Conservation (phyloP, 164 flowering plant genomes). For the Euptelea pleiosperma region DNA sequence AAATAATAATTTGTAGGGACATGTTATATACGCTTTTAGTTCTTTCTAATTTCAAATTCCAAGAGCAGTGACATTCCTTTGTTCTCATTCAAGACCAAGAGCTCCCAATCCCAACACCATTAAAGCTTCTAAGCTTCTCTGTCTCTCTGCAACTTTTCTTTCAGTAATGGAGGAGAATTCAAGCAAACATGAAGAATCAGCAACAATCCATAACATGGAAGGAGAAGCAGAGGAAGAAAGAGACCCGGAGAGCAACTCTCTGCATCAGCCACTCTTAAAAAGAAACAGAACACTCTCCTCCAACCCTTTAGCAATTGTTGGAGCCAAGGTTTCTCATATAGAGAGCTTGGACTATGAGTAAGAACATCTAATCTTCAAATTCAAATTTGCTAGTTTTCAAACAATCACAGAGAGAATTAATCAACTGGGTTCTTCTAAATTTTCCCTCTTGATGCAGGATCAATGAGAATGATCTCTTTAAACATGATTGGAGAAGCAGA, state of each 20-base stretch:
- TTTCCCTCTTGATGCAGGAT: constrained; percentile 45
- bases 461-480: constrained; percentile 90
- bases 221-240: constrained; percentile 38
- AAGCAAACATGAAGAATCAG: constrained; percentile 23
- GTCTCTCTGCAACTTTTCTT: neutral
- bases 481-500: constrained; percentile 96
- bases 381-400: neutral
- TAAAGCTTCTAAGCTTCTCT: neutral
- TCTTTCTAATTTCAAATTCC: neutral
- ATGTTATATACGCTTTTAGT: neutral
- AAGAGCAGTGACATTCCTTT: neutral
- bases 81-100: neutral
- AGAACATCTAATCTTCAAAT: constrained; percentile 3
- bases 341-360: constrained; percentile 97
- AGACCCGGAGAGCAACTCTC: constrained; percentile 69
- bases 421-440: neutral
- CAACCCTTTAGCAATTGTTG: constrained; percentile 71
- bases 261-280: constrained; percentile 63
- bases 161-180: constrained; percentile 32
- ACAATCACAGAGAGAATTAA: neutral
- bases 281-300: constrained; percentile 63
- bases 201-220: constrained; percentile 14
- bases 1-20: too few species aligned
- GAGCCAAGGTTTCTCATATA: constrained; percentile 78
- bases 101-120: neutral